Base-by-base conservation (phyloP, 257 asterid species). In the Echium plantagineum region DNA sequence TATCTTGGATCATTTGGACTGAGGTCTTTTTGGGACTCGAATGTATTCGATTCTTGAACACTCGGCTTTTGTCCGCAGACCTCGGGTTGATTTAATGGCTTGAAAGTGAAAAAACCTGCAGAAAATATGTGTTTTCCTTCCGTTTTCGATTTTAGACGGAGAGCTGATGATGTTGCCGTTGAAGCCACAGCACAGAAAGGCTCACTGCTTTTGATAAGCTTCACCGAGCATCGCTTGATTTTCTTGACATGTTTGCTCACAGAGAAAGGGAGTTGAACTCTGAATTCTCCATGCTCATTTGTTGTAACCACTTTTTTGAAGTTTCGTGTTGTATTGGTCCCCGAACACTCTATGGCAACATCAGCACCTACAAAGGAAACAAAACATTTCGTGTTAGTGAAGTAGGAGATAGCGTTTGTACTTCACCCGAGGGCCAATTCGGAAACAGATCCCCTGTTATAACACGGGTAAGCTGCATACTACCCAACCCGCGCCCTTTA, bases 61-160 rank as follows among this genome's bases (percentile, higher is more conserved):
- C 52, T 69, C 65, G 78, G 84, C 67, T 83, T 87, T 65, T 80
- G 86, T 65, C 71, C 71, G 63, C 96, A 90, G 1, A 80, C 52
- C 51, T 77, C 69, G 6, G 96, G 95, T 31, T 81, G 89, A 21
- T 81, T 76, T 47, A 84, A 69, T 15, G 97, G 95, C 71, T 77
- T 81, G 79, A 90, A 85, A 22, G 98, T 77, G 85, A 90, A 83
- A 48, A 83, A 85, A 17, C 96, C 98, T 6, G 96, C 95, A 2
- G 98, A 87, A 75, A 83, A 85, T 57, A 87, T 72, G 63, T 76
- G 91, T 2, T 75, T 75, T 19, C 95, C 91, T 9, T 77, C 69
- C 55, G 76, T 83, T 62, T 75, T 82, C 2, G 89, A 73, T 65
- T 79, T 83, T 60, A 85, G 75, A 61, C 67, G 79, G 19, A 85